Percentiles rank a stretch among this genome's conserved stretches.
Evolutionary conservation across 1,284 basidiomycete species (phyloP).

Genomic region (Termitomyces sp.): DNA sequence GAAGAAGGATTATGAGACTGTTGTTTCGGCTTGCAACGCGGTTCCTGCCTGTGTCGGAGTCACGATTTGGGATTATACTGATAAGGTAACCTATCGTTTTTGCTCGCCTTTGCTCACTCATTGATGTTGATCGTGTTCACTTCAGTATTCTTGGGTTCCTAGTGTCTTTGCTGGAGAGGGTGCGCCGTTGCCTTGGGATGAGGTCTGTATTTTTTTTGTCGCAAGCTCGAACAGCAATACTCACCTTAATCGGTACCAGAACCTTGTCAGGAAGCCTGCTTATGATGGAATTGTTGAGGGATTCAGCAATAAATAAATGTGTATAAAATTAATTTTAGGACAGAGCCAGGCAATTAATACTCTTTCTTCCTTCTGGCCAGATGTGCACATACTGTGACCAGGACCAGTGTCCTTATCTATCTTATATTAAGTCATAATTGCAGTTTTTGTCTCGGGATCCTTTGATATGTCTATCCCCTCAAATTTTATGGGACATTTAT

Average conservation of each 20-base stretch:
- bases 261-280: constrained; percentile 35
- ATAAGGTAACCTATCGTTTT: constrained; percentile 29
- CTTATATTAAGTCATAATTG: too few relatives aligned
- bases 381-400: too few relatives aligned
- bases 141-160: constrained; percentile 50
- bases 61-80: constrained; percentile 53
- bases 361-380: neutral
- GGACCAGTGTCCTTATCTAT: too few relatives aligned
- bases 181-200: constrained; percentile 46
- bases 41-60: constrained; percentile 48
- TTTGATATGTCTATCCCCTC: too few relatives aligned
- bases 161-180: constrained; percentile 44
- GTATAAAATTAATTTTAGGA: neutral
- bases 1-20: constrained; percentile 48
- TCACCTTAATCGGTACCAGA: constrained; percentile 19
- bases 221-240: too few relatives aligned
- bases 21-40: constrained; percentile 49
- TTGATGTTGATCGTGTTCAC: neutral
- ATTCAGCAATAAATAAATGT: constrained; percentile 11
- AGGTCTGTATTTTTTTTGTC: constrained; percentile 27
- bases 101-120: neutral
- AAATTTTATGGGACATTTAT: too few relatives aligned
- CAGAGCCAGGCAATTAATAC: neutral
- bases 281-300: constrained; percentile 30
- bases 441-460: too few relatives aligned